Base-by-base conservation (phyloP, 257 asterid genomes). In the Striga asiatica region DNA sequence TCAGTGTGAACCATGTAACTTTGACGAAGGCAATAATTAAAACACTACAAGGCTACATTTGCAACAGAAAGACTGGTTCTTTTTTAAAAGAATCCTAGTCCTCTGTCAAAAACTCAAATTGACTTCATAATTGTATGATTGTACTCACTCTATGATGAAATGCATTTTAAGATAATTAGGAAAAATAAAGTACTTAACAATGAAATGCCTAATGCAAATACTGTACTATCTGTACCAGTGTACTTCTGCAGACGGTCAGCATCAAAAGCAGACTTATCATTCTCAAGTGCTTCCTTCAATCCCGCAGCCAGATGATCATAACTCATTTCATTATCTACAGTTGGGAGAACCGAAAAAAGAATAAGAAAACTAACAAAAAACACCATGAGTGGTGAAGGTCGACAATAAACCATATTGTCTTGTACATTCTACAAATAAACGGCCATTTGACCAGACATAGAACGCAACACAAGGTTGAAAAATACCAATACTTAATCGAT, bases 231-330 rank as follows among this genome's bases (percentile, higher is more conserved):
- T 18, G 17, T 81, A 84, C 99, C 99, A n/a, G 89, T 84, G 74
- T 77, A 84, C 66, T 81, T 88, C 72, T 82, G 97, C 42, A 92
- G 73, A 25, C 94, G 87, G 64, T 77, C 94, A 1, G 95, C 99
- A 79, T 88, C 93, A 46, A 88, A 84, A 47, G 94, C 95, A 53
- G 91, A 76, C 64, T 75, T 79, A 69, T 92, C 97, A 48, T 70
- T 78, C 69, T 74, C 76, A 64, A 88, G 93, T 66, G 93, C 81
- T 69, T 57, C 89, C 77, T 82, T 88, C 55, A 92, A 49, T 48
- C 99, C 97, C 35, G 74, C 78, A 58, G 97, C 99, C 70, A 92
- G 73, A 74, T 84, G 82, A 68, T 84, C 99, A 62, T 92, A 92
- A 52, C 66, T 84, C 80, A 92, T 50, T 31, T 88, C 97, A 67